phyloP scores from a whole-genome alignment of 305 asterid species.

The Fraxinus dipetala region DNA sequence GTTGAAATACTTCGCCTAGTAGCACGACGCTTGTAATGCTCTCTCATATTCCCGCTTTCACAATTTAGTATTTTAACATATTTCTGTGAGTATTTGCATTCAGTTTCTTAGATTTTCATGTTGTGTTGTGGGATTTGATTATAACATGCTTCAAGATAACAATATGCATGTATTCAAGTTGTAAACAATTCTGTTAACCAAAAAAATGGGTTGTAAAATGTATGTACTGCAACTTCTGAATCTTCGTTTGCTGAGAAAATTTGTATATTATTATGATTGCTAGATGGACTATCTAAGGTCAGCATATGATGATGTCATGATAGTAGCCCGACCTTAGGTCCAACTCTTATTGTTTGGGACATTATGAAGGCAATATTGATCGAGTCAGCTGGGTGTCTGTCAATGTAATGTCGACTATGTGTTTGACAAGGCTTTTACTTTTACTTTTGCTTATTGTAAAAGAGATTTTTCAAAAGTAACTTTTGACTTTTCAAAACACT shows the following conservation, averaged over 20 bases:
- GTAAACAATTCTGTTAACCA: background rate
- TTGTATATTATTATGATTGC: background rate
- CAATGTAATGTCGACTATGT: background rate
- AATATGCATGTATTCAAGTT: background rate
- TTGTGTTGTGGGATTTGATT: background rate
- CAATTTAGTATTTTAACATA: background rate
- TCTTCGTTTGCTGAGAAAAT: background rate
- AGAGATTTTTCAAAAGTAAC: too few relatives aligned
- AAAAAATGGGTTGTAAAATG: background rate
- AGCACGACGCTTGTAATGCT: background rate
- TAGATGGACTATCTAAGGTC: background rate
- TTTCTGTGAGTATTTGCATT: background rate
- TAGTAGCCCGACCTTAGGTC: background rate
- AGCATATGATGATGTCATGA: too few relatives aligned
- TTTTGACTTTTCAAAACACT: background rate
- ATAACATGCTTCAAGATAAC: background rate
- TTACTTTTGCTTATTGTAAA: background rate
- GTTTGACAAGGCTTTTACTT: background rate
- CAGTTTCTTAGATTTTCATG: background rate
- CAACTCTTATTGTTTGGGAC: background rate
- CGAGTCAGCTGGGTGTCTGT: background rate
- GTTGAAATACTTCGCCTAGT: conserved; percentile 29
- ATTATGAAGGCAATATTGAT: background rate
- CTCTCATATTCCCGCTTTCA: background rate
- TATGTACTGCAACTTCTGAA: background rate